phyloP scores from a whole-genome alignment of 2,329 filamentous ascomycete species.

The Raffaelea arxii region DNA sequence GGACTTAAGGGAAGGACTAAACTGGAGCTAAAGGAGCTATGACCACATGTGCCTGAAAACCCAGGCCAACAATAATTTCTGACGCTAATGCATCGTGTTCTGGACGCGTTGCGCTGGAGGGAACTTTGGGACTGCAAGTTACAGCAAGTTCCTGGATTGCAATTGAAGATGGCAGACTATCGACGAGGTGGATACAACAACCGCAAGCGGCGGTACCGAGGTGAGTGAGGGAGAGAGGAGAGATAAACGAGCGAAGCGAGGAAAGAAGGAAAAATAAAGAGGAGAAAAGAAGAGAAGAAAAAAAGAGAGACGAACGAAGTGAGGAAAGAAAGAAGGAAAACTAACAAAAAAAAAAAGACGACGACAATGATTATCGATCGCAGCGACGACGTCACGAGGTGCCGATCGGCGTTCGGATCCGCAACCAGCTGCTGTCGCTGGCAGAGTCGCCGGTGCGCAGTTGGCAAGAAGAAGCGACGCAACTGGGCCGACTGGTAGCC shows the following conservation, averaged over 20 bases:
- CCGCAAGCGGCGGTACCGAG: constrained; percentile 73
- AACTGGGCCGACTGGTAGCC: constrained; percentile 65
- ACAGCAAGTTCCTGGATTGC: no score
- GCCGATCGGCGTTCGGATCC: constrained; percentile 60
- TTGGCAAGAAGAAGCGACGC: constrained; percentile 68
- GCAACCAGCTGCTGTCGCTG: constrained; percentile 68
- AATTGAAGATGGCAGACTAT: constrained; percentile 52
- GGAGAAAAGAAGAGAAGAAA: background rate
- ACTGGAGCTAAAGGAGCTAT: no score
- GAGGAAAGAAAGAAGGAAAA: background rate
- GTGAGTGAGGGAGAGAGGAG: constrained; percentile 35
- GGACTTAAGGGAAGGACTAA: no score
- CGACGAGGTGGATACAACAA: constrained; percentile 24
- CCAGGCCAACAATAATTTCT: no score
- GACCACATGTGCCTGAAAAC: no score
- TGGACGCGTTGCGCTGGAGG: no score
- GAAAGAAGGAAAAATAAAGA: no score
- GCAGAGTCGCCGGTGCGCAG: constrained; percentile 72
- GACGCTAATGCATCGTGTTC: no score
- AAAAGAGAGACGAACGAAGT: background rate
- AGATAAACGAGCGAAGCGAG: no score
- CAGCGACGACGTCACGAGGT: constrained; percentile 64
- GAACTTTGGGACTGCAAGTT: no score
- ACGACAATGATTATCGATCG: constrained; percentile 69
- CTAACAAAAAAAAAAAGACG: constrained; percentile 25